phyloP scores from a whole-genome alignment of 129 eudicot species.

The Ambrosia trifida region DNA sequence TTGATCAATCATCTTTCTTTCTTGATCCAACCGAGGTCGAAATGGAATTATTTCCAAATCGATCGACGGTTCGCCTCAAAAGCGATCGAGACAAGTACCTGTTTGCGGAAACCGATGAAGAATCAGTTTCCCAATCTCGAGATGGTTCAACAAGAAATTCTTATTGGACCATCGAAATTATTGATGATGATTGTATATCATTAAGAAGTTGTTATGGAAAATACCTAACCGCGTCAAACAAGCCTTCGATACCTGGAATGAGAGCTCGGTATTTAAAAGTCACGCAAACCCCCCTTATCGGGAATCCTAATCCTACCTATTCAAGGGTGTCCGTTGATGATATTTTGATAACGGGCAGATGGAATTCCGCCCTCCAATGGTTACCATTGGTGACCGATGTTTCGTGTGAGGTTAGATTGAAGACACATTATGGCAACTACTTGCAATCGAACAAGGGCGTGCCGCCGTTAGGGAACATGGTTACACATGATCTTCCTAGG shows the following conservation, averaged over 20 bases:
- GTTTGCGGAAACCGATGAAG: conserved; percentile 43
- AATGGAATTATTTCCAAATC: conserved; percentile 48
- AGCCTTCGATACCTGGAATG: conserved; percentile 48
- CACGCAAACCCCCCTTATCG: conserved; percentile 40
- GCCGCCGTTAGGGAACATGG: conserved; percentile 43
- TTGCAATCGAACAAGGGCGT: conserved; percentile 48
- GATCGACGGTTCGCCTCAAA: conserved; percentile 37
- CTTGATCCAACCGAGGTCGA: neutral
- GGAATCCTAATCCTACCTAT: conserved; percentile 13
- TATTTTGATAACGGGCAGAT: conserved; percentile 25
- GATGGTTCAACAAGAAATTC: conserved; percentile 45
- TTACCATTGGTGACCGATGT: conserved; percentile 22
- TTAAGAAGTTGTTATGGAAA: conserved; percentile 54
- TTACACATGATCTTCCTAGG: conserved; percentile 44
- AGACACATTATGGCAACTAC: conserved; percentile 44
- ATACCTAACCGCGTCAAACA: conserved; percentile 56
- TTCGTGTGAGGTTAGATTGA: conserved; percentile 23
- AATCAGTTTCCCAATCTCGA: conserved; percentile 42
- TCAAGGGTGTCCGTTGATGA: conserved; percentile 21
- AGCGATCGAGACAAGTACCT: conserved; percentile 49
- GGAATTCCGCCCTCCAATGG: conserved; percentile 46
- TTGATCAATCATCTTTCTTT: conserved; percentile 19
- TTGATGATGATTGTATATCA: conserved; percentile 36
- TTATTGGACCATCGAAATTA: conserved; percentile 47
- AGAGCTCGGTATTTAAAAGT: conserved; percentile 38